A percentile compares a stretch with the other conserved stretches of the same genome.
These are phyloP conservation scores for Ceriops decandra DNA, from an alignment of 345 rosid species.

Conservation along the genomic window DNA sequence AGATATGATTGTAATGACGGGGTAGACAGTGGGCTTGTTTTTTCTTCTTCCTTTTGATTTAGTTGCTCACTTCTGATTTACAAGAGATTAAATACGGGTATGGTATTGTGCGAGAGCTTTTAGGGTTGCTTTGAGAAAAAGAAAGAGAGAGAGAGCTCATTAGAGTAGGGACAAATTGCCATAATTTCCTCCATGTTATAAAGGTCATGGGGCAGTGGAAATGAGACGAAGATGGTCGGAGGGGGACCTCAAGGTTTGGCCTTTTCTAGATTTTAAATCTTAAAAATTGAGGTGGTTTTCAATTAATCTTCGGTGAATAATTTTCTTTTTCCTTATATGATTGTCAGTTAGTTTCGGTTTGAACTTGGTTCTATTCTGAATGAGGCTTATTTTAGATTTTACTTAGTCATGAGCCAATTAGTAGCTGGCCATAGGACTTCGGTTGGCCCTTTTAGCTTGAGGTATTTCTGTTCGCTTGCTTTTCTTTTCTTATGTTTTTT, in stretches of 20 bases:
- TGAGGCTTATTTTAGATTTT: no score
- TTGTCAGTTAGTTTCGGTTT: slow-evolving; percentile 44
- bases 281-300: background rate
- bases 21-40: slow-evolving; percentile 12
- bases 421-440: background rate
- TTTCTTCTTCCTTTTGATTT: slow-evolving; percentile 16
- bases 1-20: slow-evolving; percentile 29
- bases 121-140: slow-evolving; percentile 27
- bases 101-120: slow-evolving; percentile 26
- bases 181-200: slow-evolving; percentile 67
- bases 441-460: slow-evolving; percentile 2
- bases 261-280: slow-evolving; percentile 6
- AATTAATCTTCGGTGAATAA: background rate
- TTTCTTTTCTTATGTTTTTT: background rate
- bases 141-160: slow-evolving; percentile 5
- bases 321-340: background rate
- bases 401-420: background rate
- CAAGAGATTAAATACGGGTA: slow-evolving; percentile 15
- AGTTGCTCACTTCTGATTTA: slow-evolving; percentile 11
- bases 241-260: slow-evolving; percentile 28
- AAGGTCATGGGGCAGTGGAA: slow-evolving; percentile 43
- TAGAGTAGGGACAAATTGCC: slow-evolving; percentile 32
- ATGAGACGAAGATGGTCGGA: slow-evolving; percentile 46
- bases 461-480: background rate
- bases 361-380: slow-evolving; percentile 1